Base-by-base conservation (phyloP, 2,329 filamentous ascomycete species). In the Thyridium curvatum region DNA sequence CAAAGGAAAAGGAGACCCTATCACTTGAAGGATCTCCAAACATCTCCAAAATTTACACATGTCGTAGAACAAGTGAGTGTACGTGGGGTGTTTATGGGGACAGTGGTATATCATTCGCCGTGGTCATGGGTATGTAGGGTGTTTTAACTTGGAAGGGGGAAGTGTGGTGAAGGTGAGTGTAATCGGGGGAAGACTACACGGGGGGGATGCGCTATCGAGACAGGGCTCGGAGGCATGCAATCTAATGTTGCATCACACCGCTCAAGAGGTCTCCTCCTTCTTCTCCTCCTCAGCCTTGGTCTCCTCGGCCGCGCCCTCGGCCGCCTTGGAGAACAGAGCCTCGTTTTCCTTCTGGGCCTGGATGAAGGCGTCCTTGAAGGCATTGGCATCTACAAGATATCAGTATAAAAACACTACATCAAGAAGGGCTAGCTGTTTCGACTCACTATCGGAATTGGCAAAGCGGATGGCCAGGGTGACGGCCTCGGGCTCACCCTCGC, bases 271-370 rank as follows among this genome's bases (percentile, higher is more conserved):
- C 41, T 46, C 46, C 47, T 54, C 47, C 43, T 49, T 39, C 46
- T 52, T 47, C 43, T 49, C 42, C 42, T 46, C 42, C 36, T 50
- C 46, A 28, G 51, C 41, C 41, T 26, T 6, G 21, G 21, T 10
- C 21, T 26, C 21, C 21, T 26, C 21, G 10, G 21, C 21, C 21
- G 21, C 56, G 38, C 55, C 52, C 37, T 55, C 45, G 26, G 55
- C 45, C 17, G 54, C 54, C 62, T 75, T 70, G 50, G 68, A 70
- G 71, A 96, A 94, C 42, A 95, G 73, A 50, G 77, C 79, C 74
- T 93, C 89, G 68, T 97, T 98, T 62, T 95, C 89, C 71, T 91
- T 82, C 73, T 96, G 90, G 39, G 93, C 91, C 75, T 94, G 89
- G 71, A 94, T 81, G 72, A 97, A 97, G 41, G 88, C 83, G 50